Conservation (phyloP, 805 yeast species). For the Lipomyces chichibuensis region DNA sequence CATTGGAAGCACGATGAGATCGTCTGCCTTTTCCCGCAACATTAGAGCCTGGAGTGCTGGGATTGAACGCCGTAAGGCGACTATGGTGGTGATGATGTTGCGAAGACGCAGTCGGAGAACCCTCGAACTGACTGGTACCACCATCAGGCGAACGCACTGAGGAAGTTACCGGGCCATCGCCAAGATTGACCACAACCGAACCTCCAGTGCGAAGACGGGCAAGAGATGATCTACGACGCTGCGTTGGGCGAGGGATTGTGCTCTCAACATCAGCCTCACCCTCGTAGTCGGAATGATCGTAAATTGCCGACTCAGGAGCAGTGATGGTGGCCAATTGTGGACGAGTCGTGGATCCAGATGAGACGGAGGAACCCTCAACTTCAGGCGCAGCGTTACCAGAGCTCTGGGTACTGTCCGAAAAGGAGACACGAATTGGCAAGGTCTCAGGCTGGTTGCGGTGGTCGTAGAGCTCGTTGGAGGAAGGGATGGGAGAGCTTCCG, state of each 20-base stretch:
- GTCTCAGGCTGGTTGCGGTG: constrained; percentile 55
- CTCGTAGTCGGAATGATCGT: constrained; percentile 21
- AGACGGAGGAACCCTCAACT: constrained; percentile 3
- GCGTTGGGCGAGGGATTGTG: neutral
- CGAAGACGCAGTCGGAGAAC: neutral
- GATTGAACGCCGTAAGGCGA: constrained; percentile 18
- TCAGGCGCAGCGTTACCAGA: neutral
- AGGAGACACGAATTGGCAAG: constrained; percentile 44
- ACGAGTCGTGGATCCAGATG: constrained; percentile 20
- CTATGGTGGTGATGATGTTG: constrained; percentile 3
- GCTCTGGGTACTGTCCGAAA: constrained; percentile 20
- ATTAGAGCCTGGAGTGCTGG: neutral
- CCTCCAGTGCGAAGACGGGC: constrained; percentile 3
- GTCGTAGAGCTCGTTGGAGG: constrained; percentile 48
- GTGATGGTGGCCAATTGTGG: constrained; percentile 17
- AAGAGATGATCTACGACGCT: neutral
- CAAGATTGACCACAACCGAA: constrained; percentile 6
- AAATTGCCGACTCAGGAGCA: constrained; percentile 19
- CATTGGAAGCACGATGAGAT: constrained; percentile 11
- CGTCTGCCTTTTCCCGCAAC: neutral
- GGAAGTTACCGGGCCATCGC: neutral
- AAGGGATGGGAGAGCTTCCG: constrained; percentile 21
- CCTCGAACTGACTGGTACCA: constrained; percentile 6
- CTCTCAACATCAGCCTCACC: constrained; percentile 7
- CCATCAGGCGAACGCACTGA: neutral